Evolutionary conservation across 805 yeast genomes (phyloP).

Genomic region (Suhomyces xylopsoci): DNA sequence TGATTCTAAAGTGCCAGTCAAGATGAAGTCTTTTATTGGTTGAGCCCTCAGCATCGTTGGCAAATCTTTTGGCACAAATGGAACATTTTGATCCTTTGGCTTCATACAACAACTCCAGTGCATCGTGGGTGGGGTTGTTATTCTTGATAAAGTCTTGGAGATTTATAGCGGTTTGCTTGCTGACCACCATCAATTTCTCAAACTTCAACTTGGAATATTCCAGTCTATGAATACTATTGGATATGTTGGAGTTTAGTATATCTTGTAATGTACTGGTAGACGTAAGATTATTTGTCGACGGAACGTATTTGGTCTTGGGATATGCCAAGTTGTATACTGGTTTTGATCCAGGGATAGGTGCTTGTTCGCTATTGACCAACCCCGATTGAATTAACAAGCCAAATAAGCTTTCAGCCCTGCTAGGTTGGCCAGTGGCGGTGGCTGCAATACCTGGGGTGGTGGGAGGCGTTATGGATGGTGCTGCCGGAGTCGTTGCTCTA

Average conservation of each 20-base stretch:
- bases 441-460: background rate
- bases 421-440: background rate
- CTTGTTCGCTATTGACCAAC: slow-evolving; percentile 38
- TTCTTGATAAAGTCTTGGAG: slow-evolving; percentile 38
- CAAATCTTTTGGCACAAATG: slow-evolving; percentile 85
- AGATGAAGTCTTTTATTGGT: slow-evolving; percentile 61
- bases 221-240: slow-evolving; percentile 17
- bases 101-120: slow-evolving; percentile 48
- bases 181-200: slow-evolving; percentile 28
- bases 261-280: slow-evolving; percentile 22
- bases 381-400: slow-evolving; percentile 34
- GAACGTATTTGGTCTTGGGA: slow-evolving; percentile 30
- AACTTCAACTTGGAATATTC: slow-evolving; percentile 35
- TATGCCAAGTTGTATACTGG: slow-evolving; percentile 30
- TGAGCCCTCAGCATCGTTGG: slow-evolving; percentile 54
- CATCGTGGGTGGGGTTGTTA: slow-evolving; percentile 29
- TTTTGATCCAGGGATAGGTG: slow-evolving; percentile 36
- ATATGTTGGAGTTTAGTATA: slow-evolving; percentile 17
- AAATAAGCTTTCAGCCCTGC: slow-evolving; percentile 30
- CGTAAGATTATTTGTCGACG: slow-evolving; percentile 13
- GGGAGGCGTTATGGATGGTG: background rate
- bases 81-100: slow-evolving; percentile 76
- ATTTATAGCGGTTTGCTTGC: slow-evolving; percentile 13
- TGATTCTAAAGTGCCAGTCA: slow-evolving; percentile 96
- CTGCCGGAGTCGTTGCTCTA: slow-evolving; percentile 3